These are phyloP conservation scores for Penicillium verrucosum DNA, from an alignment of 2,329 filamentous ascomycete genomes.

Conservation along the genomic window DNA sequence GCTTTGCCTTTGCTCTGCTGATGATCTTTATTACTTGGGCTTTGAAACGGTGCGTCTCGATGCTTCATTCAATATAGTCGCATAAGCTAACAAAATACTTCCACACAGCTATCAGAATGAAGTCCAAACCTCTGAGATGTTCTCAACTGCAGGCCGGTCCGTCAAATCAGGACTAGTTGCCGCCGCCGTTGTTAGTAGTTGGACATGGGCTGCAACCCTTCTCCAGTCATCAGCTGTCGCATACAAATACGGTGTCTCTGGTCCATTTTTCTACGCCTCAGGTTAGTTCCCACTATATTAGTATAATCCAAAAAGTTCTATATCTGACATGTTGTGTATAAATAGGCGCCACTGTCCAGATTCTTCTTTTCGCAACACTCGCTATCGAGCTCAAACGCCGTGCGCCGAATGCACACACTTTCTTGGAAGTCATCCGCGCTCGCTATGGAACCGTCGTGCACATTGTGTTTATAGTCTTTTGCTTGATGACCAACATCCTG, in stretches of 20 bases:
- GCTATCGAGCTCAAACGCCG: conserved; percentile 86
- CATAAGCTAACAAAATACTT: not conserved
- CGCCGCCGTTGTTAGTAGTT: conserved; percentile 85
- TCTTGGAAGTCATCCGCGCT: conserved; percentile 77
- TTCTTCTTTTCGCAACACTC: conserved; percentile 83
- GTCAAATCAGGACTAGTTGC: conserved; percentile 87
- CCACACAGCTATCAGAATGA: conserved; percentile 60
- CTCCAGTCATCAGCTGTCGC: conserved; percentile 78
- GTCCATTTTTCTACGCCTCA: conserved; percentile 65
- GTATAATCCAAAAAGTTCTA: not conserved
- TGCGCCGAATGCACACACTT: conserved; percentile 81
- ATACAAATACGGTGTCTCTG: conserved; percentile 70
- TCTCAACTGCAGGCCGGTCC: conserved; percentile 80
- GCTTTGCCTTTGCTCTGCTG: conserved; percentile 69
- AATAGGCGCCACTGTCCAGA: conserved; percentile 72
- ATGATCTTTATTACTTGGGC: conserved; percentile 73
- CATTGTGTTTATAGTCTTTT: conserved; percentile 76
- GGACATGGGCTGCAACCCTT: conserved; percentile 88
- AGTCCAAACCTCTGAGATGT: conserved; percentile 87
- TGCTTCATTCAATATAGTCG: not conserved
- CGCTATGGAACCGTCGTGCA: conserved; percentile 73
- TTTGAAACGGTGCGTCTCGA: conserved; percentile 53
- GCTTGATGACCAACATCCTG: conserved; percentile 78
- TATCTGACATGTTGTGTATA: conserved; percentile 55
- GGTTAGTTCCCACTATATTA: conserved; percentile 44